Conservation (phyloP, 129 eudicot species). For the Chrysanthemum seticuspe region DNA sequence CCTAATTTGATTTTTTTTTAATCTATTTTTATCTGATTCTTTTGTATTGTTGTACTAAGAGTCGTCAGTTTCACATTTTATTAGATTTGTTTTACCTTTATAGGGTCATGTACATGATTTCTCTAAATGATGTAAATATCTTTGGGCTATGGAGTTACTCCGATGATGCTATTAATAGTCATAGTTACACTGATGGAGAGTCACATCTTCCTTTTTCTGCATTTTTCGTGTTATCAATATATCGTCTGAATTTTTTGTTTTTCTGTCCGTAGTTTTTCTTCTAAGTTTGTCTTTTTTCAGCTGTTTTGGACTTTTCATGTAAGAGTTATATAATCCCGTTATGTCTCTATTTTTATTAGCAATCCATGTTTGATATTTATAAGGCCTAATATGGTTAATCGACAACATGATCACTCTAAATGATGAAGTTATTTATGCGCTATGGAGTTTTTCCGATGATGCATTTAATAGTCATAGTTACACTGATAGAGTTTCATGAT, state of each 20-base stretch:
- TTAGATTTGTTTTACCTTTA: neutral
- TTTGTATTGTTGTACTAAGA: too few relatives aligned
- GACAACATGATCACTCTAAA: slow-evolving; percentile 9
- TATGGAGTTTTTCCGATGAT: slow-evolving; percentile 41
- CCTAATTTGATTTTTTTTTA: neutral
- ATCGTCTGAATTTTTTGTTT: neutral
- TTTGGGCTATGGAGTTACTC: slow-evolving; percentile 27
- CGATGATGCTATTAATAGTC: slow-evolving; percentile 47
- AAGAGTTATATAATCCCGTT: too few relatives aligned
- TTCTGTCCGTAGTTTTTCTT: neutral
- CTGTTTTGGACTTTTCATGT: too few relatives aligned
- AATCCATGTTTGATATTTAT: neutral
- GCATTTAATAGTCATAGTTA: slow-evolving; percentile 47
- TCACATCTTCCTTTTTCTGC: slow-evolving; percentile 7
- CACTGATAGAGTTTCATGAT: slow-evolving; percentile 44
- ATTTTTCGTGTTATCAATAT: neutral
- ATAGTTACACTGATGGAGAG: slow-evolving; percentile 66
- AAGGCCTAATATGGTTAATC: neutral
- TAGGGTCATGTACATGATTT: neutral
- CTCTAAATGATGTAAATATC: slow-evolving; percentile 21
- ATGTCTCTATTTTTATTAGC: neutral
- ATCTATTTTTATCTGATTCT: too few relatives aligned
- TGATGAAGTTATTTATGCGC: slow-evolving; percentile 13
- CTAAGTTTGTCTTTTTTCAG: neutral
- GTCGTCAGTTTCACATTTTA: neutral